These are phyloP conservation scores for Xylaria grammica DNA, from an alignment of 495 filamentous ascomycete genomes.

Conservation along the genomic window DNA sequence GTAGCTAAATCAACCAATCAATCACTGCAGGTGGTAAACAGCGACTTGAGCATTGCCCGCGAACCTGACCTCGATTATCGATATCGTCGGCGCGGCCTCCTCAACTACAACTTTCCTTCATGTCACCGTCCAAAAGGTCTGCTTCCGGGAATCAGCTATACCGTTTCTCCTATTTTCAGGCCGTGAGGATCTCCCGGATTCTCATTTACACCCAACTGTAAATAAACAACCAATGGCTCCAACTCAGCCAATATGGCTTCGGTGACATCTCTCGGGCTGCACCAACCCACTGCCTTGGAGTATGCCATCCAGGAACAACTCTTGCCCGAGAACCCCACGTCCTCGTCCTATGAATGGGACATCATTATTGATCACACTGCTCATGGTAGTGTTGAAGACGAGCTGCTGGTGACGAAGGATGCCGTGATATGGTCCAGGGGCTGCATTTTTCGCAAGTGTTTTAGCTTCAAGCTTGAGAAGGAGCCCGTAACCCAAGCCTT, in stretches of 20 bases:
- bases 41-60: no score
- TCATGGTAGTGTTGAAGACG: conserved; percentile 67
- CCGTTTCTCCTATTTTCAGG: not conserved
- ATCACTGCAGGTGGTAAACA: no score
- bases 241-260: conserved; percentile 70
- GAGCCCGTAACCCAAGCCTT: conserved; percentile 83
- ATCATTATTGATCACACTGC: conserved; percentile 50
- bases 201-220: not conserved
- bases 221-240: conserved; percentile 23
- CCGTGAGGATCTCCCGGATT: not conserved
- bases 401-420: conserved; percentile 80
- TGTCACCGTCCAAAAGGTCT: no score
- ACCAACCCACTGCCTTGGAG: conserved; percentile 79
- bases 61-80: no score
- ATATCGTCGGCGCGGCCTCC: no score
- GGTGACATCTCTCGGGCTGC: conserved; percentile 84
- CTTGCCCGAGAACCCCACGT: conserved; percentile 69
- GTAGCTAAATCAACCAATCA: no score
- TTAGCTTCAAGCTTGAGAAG: conserved; percentile 83
- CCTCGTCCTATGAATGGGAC: conserved; percentile 76
- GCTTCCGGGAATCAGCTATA: not conserved
- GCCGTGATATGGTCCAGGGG: conserved; percentile 93
- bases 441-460: conserved; percentile 83
- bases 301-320: conserved; percentile 85
- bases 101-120: no score